Evolutionary conservation across 257 asterid genomes (phyloP).

Genomic region (Misopates orontium): DNA sequence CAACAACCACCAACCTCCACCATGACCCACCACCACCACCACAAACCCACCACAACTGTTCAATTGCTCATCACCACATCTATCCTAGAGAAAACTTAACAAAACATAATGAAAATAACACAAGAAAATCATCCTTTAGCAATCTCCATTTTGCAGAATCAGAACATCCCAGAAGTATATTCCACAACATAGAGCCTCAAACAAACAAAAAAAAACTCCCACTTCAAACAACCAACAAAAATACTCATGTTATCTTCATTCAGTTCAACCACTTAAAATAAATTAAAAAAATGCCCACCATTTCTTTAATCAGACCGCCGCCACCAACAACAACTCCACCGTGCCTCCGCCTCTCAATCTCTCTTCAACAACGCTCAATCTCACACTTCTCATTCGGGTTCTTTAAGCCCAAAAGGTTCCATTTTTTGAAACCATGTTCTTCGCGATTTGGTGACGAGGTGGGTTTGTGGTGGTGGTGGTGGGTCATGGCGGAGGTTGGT

Average conservation of each 20-base stretch:
- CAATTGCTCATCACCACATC: too few relatives aligned
- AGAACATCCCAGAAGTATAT: slow-evolving; percentile 37
- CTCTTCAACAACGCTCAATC: slow-evolving; percentile 39
- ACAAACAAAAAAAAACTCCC: slow-evolving; percentile 2
- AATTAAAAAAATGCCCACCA: slow-evolving; percentile 75
- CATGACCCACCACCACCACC: too few relatives aligned
- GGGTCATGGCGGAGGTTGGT: too few relatives aligned
- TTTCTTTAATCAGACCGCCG: slow-evolving; percentile 50
- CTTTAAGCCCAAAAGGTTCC: slow-evolving; percentile 60
- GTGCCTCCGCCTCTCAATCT: slow-evolving; percentile 43
- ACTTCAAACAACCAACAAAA: slow-evolving; percentile 7
- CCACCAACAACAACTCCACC: slow-evolving; percentile 41
- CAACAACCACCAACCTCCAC: too few relatives aligned
- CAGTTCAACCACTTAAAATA: background rate
- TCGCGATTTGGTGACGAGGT: too few relatives aligned
- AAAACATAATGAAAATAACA: too few relatives aligned
- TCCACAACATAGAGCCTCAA: slow-evolving; percentile 21
- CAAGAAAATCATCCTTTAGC: too few relatives aligned
- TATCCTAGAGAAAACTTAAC: too few relatives aligned
- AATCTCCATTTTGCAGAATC: slow-evolving; percentile 19
- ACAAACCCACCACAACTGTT: too few relatives aligned
- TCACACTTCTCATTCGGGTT: slow-evolving; percentile 38
- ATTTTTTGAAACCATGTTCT: slow-evolving; percentile 81
- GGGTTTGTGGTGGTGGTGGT: too few relatives aligned
- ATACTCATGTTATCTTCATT: background rate